Evolutionary conservation across 2,329 filamentous ascomycete species (phyloP).

Genomic region (Intubia oerlemansii): DNA sequence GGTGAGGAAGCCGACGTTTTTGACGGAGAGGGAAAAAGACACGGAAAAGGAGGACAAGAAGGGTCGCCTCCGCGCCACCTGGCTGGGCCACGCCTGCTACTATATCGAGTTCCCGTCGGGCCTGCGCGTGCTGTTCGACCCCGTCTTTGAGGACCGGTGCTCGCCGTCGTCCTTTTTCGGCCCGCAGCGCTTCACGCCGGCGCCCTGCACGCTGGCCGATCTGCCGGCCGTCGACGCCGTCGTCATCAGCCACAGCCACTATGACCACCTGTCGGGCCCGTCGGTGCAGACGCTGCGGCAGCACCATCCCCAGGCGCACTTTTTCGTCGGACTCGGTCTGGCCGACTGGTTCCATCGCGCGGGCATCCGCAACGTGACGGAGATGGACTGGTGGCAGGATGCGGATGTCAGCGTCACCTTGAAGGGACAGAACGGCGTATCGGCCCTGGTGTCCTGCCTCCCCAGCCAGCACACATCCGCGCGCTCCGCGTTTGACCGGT

Average conservation of each 20-base stretch:
- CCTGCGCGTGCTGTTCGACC: conserved; percentile 77
- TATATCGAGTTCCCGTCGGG: conserved; percentile 78
- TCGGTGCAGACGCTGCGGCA: conserved; percentile 51
- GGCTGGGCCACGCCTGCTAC: conserved; percentile 90
- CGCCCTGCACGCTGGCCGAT: conserved; percentile 56
- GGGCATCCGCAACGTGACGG: conserved; percentile 59
- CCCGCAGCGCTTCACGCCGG: conserved; percentile 58
- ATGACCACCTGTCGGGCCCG: conserved; percentile 70
- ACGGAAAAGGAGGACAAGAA: conserved; percentile 14
- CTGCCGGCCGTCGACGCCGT: conserved; percentile 58
- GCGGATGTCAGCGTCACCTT: conserved; percentile 44
- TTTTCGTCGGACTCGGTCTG: conserved; percentile 70
- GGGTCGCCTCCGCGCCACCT: conserved; percentile 51
- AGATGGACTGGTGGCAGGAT: conserved; percentile 91
- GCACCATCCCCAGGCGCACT: conserved; percentile 58
- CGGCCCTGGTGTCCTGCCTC: conserved; percentile 40
- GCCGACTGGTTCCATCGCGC: conserved; percentile 57
- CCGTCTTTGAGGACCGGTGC: conserved; percentile 78
- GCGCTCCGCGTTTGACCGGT: conserved; percentile 45
- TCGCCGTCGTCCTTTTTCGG: conserved; percentile 48
- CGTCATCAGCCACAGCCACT: conserved; percentile 77
- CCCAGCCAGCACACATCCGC: conserved; percentile 71
- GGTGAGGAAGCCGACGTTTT: conserved; percentile 45
- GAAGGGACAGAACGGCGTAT: too few relatives aligned
- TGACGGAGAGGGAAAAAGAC: conserved; percentile 22